Percentiles rank a stretch among this genome's conserved stretches.
Conservation (phyloP, 2,329 filamentous ascomycete genomes). For the Xylariaceae sp. region DNA sequence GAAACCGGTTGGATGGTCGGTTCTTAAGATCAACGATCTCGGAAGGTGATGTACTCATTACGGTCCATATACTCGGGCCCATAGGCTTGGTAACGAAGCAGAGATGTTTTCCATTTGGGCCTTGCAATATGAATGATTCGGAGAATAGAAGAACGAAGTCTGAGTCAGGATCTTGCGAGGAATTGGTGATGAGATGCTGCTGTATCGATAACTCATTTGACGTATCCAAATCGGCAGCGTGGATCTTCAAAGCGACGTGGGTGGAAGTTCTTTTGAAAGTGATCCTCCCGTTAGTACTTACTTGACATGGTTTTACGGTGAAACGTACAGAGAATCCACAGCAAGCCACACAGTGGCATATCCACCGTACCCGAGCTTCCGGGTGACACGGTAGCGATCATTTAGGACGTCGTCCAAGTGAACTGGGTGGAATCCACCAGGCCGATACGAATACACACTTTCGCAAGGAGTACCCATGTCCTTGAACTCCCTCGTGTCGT, state of each 20-base stretch:
- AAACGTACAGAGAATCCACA: background rate
- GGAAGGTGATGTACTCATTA: too few species aligned
- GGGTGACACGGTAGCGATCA: background rate
- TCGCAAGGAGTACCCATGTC: too few species aligned
- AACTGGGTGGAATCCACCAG: background rate
- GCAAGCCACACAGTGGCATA: background rate
- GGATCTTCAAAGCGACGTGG: slow-evolving; percentile 3
- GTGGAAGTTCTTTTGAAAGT: too few species aligned
- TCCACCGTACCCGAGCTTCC: slow-evolving; percentile 5
- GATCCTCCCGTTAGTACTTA: background rate
- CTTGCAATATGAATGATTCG: background rate
- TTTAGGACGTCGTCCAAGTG: background rate
- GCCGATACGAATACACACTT: background rate
- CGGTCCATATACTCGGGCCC: background rate
- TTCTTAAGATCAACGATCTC: too few species aligned
- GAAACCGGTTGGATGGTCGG: too few species aligned
- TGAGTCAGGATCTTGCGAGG: too few species aligned
- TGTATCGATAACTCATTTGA: background rate
- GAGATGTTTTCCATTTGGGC: background rate
- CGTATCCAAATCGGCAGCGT: background rate
- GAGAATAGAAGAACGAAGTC: too few species aligned
- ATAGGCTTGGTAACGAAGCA: background rate
- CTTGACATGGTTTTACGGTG: background rate
- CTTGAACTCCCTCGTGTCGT: too few species aligned
- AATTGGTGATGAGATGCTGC: too few species aligned